phyloP scores from a whole-genome alignment of 768 basidiomycete genomes.

The Agaricus blazei region DNA sequence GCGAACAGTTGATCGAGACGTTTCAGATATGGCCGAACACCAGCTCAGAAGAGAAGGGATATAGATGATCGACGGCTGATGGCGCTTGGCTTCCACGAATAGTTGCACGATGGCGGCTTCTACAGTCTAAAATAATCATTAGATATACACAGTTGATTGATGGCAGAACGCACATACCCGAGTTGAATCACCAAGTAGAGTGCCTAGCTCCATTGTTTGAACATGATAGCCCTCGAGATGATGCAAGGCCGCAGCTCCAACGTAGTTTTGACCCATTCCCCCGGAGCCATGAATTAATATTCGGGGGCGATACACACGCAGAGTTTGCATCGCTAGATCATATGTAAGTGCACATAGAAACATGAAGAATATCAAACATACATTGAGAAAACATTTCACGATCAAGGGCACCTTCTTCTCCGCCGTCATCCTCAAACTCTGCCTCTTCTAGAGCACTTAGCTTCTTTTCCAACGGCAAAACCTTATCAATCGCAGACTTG shows the following conservation, averaged over 20 bases:
- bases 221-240: constrained; percentile 95
- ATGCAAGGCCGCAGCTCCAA: constrained; percentile 89
- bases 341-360: too few relatives aligned
- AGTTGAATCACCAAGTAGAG: constrained; percentile 82
- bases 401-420: constrained; percentile 79
- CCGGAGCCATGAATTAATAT: constrained; percentile 73
- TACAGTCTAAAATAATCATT: constrained; percentile 51
- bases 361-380: constrained; percentile 27
- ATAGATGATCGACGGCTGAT: constrained; percentile 94
- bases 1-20: constrained; percentile 77
- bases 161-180: constrained; percentile 48
- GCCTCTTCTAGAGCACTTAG: constrained; percentile 90
- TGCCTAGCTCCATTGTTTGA: constrained; percentile 89
- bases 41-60: constrained; percentile 86
- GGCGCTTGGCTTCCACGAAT: constrained; percentile 94
- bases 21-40: constrained; percentile 82
- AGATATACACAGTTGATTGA: background rate
- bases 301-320: constrained; percentile 87
- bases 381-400: constrained; percentile 86
- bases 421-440: constrained; percentile 77
- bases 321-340: constrained; percentile 77
- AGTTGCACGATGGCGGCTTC: constrained; percentile 94
- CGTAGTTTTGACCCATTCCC: constrained; percentile 89
- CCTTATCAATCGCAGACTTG: constrained; percentile 64
- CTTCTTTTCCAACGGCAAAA: constrained; percentile 78